phyloP scores from a whole-genome alignment of 2,329 filamentous ascomycete species.

The Beauveria asiatica region DNA sequence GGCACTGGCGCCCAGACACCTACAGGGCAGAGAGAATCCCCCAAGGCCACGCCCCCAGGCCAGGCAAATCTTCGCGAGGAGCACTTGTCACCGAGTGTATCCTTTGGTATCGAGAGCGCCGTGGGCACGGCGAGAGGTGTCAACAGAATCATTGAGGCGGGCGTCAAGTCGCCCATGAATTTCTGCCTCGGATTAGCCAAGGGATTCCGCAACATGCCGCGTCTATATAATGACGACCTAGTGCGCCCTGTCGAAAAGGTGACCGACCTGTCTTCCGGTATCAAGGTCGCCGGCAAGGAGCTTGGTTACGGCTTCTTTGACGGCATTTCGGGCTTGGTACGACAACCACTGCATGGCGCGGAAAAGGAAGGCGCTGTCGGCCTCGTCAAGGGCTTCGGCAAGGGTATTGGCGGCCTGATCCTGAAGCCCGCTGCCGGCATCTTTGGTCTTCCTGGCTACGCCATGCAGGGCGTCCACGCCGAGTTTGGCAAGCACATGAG shows the following conservation, averaged over 20 bases:
- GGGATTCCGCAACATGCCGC: slow-evolving; percentile 82
- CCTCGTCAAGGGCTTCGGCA: slow-evolving; percentile 70
- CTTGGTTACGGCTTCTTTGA: slow-evolving; percentile 73
- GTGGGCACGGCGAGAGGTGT: slow-evolving; percentile 60
- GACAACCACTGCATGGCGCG: slow-evolving; percentile 60
- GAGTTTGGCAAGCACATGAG: slow-evolving; percentile 65
- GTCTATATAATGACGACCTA: slow-evolving; percentile 75
- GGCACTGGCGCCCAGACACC: background rate
- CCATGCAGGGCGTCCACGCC: slow-evolving; percentile 74
- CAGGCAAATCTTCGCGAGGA: background rate
- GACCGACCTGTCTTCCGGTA: slow-evolving; percentile 64
- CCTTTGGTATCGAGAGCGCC: slow-evolving; percentile 42
- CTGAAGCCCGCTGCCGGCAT: slow-evolving; percentile 72
- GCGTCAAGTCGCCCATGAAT: slow-evolving; percentile 74
- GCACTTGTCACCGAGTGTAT: slow-evolving; percentile 10
- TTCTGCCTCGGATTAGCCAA: slow-evolving; percentile 74
- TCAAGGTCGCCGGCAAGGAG: slow-evolving; percentile 70
- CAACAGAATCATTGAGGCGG: slow-evolving; percentile 63
- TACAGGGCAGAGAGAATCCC: background rate
- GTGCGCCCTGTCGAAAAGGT: slow-evolving; percentile 73
- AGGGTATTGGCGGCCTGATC: slow-evolving; percentile 72
- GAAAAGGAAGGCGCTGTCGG: slow-evolving; percentile 45
- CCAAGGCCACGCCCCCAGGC: background rate
- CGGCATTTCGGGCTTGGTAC: slow-evolving; percentile 71
- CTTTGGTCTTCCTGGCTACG: slow-evolving; percentile 69